Conservation (phyloP, 2,329 filamentous ascomycete genomes). For the Achaetomium macrosporum region DNA sequence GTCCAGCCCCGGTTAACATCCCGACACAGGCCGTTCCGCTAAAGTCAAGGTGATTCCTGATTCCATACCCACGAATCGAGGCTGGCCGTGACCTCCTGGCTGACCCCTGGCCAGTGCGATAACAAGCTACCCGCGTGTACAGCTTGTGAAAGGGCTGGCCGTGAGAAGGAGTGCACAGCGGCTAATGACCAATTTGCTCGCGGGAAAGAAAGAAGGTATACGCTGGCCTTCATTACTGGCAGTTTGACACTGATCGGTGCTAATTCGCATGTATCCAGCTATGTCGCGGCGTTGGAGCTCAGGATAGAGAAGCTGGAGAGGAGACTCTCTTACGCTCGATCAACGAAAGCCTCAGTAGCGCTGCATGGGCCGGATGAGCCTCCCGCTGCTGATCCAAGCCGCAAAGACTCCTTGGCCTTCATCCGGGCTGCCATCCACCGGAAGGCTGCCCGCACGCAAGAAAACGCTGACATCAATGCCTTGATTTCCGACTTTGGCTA, state of each 20-base stretch:
- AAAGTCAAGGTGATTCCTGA: constrained; percentile 70
- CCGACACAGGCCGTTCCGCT: constrained; percentile 60
- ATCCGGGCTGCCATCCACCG: constrained; percentile 59
- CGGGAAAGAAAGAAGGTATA: constrained; percentile 83
- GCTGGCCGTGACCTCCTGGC: background rate
- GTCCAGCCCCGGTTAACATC: constrained; percentile 13
- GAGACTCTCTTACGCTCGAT: constrained; percentile 63
- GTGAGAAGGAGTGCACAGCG: constrained; percentile 81
- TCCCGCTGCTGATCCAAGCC: constrained; percentile 24
- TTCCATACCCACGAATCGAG: background rate
- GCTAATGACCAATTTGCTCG: constrained; percentile 94
- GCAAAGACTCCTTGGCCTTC: constrained; percentile 57
- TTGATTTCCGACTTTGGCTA: constrained; percentile 92
- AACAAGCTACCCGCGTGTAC: constrained; percentile 93
- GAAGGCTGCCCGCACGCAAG: constrained; percentile 58
- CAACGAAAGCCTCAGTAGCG: constrained; percentile 64
- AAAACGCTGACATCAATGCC: constrained; percentile 84
- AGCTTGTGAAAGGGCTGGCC: constrained; percentile 86
- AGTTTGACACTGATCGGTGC: background rate
- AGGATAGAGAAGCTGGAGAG: constrained; percentile 83
- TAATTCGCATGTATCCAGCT: constrained; percentile 43
- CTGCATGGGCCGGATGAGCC: constrained; percentile 55
- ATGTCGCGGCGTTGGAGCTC: constrained; percentile 91
- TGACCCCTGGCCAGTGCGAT: constrained; percentile 60
- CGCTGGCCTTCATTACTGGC: constrained; percentile 4